Percentiles rank a stretch among this genome's conserved stretches.
phyloP scores from a whole-genome alignment of 164 flowering plant genomes.

The Kalanchoe fedtschenkoi region DNA sequence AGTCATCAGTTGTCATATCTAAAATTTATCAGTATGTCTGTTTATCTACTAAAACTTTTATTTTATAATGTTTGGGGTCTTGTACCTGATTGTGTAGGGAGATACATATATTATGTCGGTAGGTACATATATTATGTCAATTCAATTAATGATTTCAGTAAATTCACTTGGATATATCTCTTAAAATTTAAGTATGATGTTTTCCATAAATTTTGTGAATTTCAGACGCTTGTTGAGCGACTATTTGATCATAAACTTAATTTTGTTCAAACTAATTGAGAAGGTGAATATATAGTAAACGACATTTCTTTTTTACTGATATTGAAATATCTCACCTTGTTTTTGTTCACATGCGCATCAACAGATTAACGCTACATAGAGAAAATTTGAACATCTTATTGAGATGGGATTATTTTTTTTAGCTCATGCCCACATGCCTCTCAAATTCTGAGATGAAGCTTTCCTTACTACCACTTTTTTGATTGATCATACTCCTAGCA shows the following conservation, averaged over 20 bases:
- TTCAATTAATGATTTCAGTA: background rate
- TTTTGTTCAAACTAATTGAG: background rate
- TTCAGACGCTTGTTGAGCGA: background rate
- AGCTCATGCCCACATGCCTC: background rate
- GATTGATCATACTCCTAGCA: too few species aligned
- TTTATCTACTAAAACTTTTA: background rate
- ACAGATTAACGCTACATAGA: background rate
- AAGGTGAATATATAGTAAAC: background rate
- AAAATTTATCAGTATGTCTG: background rate
- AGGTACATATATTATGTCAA: too few species aligned
- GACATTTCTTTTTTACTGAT: too few species aligned
- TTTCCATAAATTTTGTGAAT: too few species aligned
- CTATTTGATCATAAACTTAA: background rate
- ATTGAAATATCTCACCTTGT: background rate
- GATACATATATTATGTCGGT: background rate
- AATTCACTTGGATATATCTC: background rate
- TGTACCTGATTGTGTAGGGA: background rate
- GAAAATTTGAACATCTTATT: background rate
- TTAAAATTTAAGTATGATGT: background rate
- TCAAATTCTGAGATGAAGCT: background rate
- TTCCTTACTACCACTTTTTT: background rate
- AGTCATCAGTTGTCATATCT: background rate
- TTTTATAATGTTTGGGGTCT: background rate
- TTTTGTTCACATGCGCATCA: background rate
- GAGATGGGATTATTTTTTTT: background rate